Evolutionary conservation across 73 alveolate genomes (phyloP).

Genomic region (Paramecium caudatum): DNA sequence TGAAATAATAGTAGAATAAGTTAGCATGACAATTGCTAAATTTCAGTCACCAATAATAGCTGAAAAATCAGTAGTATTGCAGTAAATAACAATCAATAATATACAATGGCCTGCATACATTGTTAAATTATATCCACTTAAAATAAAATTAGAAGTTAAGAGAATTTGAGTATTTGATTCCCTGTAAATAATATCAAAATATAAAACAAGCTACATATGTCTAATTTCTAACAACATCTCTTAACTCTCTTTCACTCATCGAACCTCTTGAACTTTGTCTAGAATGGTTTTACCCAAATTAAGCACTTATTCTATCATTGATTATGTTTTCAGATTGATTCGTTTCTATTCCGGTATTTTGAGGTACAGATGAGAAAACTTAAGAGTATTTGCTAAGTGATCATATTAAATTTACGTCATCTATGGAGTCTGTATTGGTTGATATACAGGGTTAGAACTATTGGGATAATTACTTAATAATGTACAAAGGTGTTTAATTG

Average conservation of each 20-base stretch:
- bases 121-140: no score
- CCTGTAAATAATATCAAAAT: no score
- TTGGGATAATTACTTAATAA: not conserved
- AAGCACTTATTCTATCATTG: constrained; percentile 2
- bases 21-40: no score
- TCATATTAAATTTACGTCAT: not conserved
- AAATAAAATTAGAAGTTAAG: no score
- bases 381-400: not conserved
- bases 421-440: constrained; percentile 4
- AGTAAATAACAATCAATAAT: no score
- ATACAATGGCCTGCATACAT: no score
- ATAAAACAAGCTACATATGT: constrained; percentile 13
- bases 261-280: constrained; percentile 44
- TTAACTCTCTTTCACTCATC: constrained; percentile 44
- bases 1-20: no score
- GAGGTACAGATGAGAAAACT: not conserved
- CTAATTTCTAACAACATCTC: constrained; percentile 4
- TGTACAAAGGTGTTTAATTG: constrained; percentile 4
- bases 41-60: no score
- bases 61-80: no score
- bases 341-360: no score
- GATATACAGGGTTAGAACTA: constrained; percentile 35
- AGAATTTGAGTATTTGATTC: no score
- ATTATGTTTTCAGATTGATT: no score
- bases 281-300: not conserved